Base-by-base conservation (phyloP, 495 filamentous ascomycete species). In the Penicillium longicatenatum region DNA sequence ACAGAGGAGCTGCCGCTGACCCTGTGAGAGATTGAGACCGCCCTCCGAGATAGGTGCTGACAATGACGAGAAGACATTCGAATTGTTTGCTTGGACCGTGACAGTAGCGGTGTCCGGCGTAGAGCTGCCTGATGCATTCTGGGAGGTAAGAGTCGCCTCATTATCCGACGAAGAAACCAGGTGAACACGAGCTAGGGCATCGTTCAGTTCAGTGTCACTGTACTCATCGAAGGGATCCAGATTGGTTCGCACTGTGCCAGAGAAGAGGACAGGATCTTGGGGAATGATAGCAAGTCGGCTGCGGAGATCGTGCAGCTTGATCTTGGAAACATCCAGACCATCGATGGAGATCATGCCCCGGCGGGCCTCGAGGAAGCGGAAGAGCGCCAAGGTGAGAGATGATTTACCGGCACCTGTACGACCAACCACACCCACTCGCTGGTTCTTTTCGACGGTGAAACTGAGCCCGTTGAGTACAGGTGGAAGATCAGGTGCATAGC, bases 361-460 rank as follows among this genome's bases (percentile, higher is more conserved):
- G 4, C 84, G 79, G 6, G 89, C 89, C 61, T 91, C 87, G 9
- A 95, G 72, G 72, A 93, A 93, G 7, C 90, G 90, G 81, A 93
- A 95, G 0, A 95, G 72, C 0, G 91, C 90, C 0, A 95, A 78
- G 1, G 90, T 92, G 9, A 95, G 73, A 1, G 89, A 92, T 0
- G 89, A 93, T 65, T 96, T 96, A 17, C 92, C 92, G 0, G 91
- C 90, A 12, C 92, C 92, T 10, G 92, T 96, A 19, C 92, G 86
- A 11, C 92, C 92, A 9, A 94, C 89, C 1, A 96, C 86, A 16
- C 91, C 92, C 37, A 96, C 75, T 4, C 90, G 80, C 67, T 96
- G 84, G 62, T 90, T 90, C 33, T 81, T 78, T 49, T 90, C 79
- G 29, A 93, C 76, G 9, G 71, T 76, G 71, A 96, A 93, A 26